A percentile compares a stretch with the other conserved stretches of the same genome.
Evolutionary conservation across 1,139 yeast genomes (phyloP).

Genomic region (Eremothecium gossypii): DNA sequence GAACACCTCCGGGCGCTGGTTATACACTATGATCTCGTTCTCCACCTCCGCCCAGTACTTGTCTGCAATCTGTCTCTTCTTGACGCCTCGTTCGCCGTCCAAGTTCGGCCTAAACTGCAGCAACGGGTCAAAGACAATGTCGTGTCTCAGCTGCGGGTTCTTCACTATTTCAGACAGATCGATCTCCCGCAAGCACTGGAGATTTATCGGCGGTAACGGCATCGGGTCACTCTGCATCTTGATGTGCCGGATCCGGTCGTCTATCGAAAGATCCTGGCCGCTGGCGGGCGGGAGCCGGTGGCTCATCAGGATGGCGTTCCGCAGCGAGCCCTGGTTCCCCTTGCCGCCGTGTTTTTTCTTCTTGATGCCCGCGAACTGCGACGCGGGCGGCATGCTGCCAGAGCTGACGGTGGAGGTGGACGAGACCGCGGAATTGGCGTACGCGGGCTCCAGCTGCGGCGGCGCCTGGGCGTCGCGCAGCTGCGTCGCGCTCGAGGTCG

Average conservation of each 20-base stretch:
- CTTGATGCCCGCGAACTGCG: slow-evolving; percentile 6
- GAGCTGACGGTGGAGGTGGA: background rate
- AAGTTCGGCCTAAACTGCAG: slow-evolving; percentile 85
- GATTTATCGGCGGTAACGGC: slow-evolving; percentile 68
- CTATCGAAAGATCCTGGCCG: slow-evolving; percentile 14
- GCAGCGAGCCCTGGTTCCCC: slow-evolving; percentile 10
- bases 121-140: slow-evolving; percentile 85
- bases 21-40: slow-evolving; percentile 39
- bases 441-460: background rate
- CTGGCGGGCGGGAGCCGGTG: slow-evolving; percentile 11
- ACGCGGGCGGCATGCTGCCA: background rate
- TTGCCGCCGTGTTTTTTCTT: slow-evolving; percentile 8
- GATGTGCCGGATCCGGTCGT: slow-evolving; percentile 24
- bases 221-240: slow-evolving; percentile 19
- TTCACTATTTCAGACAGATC: slow-evolving; percentile 83
- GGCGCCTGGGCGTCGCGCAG: background rate
- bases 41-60: slow-evolving; percentile 77
- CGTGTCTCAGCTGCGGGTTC: slow-evolving; percentile 90
- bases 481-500: slow-evolving; percentile 1
- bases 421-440: background rate
- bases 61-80: slow-evolving; percentile 67
- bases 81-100: slow-evolving; percentile 81
- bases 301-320: slow-evolving; percentile 17
- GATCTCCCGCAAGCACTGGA: slow-evolving; percentile 75
- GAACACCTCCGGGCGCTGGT: slow-evolving; percentile 25